Conservation (phyloP, 2,329 filamentous ascomycete genomes). For the Tothia fuscella region DNA sequence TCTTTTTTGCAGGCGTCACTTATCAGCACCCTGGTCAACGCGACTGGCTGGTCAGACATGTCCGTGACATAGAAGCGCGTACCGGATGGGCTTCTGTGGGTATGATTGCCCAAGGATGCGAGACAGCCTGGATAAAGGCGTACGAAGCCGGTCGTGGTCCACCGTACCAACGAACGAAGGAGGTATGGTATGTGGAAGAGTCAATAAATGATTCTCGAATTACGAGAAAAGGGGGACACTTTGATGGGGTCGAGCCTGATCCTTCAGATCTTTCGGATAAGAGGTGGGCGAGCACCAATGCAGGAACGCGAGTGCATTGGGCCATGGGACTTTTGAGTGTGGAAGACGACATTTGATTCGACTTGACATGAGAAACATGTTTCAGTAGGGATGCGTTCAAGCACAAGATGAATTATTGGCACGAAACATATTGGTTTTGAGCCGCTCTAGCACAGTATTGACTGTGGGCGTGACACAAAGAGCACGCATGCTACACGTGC, state of each 20-base stretch:
- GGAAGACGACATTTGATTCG: no score
- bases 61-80: slow-evolving; percentile 63
- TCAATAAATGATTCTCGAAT: slow-evolving; percentile 11
- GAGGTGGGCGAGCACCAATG: background rate
- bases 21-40: slow-evolving; percentile 62
- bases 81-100: slow-evolving; percentile 81
- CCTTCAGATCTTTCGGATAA: slow-evolving; percentile 1
- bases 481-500: no score
- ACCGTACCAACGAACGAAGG: slow-evolving; percentile 47
- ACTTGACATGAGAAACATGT: no score
- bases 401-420: no score
- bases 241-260: background rate
- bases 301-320: slow-evolving; percentile 7
- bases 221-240: background rate
- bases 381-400: no score
- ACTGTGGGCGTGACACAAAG: no score
- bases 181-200: slow-evolving; percentile 21
- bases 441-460: no score
- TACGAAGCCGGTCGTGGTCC: slow-evolving; percentile 64
- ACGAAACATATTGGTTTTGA: no score
- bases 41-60: slow-evolving; percentile 60
- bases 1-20: slow-evolving; percentile 81
- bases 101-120: slow-evolving; percentile 72
- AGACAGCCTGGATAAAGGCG: slow-evolving; percentile 70
- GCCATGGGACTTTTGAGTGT: slow-evolving; percentile 7